A percentile compares a stretch with the other conserved stretches of the same genome.
phyloP scores from a whole-genome alignment of 108 stramenopile genomes.

The Conticribra weissflogii region DNA sequence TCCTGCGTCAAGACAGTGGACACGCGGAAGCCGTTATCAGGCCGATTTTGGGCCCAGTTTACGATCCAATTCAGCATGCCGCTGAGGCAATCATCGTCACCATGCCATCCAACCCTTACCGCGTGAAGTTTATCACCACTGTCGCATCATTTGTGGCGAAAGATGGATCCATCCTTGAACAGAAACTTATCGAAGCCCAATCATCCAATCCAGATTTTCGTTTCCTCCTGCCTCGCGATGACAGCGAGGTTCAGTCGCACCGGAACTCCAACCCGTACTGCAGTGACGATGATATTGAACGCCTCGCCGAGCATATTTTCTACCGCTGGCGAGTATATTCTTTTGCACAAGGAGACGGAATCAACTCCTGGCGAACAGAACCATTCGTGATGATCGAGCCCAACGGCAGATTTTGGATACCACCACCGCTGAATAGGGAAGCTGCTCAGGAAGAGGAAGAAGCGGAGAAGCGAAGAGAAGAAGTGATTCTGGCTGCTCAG shows the following conservation, averaged over 20 bases:
- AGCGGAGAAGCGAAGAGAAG: constrained; percentile 36
- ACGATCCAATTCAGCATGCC: constrained; percentile 52
- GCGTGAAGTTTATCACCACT: constrained; percentile 59
- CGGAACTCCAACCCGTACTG: not conserved
- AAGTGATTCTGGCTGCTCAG: constrained; percentile 42
- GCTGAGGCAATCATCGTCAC: constrained; percentile 53
- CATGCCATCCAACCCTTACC: constrained; percentile 52
- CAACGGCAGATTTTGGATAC: constrained; percentile 65
- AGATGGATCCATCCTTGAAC: constrained; percentile 58
- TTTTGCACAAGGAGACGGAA: constrained; percentile 68
- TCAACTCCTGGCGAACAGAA: constrained; percentile 62
- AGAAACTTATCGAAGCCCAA: constrained; percentile 52
- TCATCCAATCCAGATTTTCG: constrained; percentile 47
- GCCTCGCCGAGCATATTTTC: constrained; percentile 60
- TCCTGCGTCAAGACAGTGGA: no score
- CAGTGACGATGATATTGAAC: constrained; percentile 21
- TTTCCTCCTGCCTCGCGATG: constrained; percentile 38
- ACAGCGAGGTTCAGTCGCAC: not conserved
- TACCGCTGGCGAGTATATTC: constrained; percentile 82
- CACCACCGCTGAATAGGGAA: constrained; percentile 55
- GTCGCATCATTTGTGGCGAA: constrained; percentile 72
- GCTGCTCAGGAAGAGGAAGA: constrained; percentile 53
- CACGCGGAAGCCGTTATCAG: not conserved
- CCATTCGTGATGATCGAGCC: constrained; percentile 72
- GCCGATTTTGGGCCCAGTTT: constrained; percentile 14